A percentile compares a stretch with the other conserved stretches of the same genome.
Conservation (phyloP, 148 eudicot species). For the Spergularia bocconei region DNA sequence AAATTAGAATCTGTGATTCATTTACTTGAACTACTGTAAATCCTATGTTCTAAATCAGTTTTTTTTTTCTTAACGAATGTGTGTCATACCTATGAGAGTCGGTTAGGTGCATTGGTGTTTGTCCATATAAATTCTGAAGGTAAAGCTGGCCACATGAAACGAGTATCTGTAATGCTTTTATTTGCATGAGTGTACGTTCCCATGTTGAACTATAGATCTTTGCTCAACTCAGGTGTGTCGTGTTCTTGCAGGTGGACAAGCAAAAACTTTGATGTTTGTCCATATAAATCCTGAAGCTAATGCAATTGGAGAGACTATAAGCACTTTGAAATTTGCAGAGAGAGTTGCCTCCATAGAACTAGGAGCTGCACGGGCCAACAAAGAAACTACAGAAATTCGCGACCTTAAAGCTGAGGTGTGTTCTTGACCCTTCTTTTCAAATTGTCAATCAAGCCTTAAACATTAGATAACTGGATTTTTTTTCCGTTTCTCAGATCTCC, state of each 20-base stretch:
- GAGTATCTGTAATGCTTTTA: too few relatives aligned
- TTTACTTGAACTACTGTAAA: not conserved
- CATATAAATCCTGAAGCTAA: slow-evolving; percentile 83
- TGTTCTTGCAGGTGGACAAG: slow-evolving; percentile 73
- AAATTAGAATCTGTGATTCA: not conserved
- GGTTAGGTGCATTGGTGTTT: not conserved
- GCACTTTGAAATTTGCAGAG: slow-evolving; percentile 94
- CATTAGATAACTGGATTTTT: slow-evolving; percentile 5
- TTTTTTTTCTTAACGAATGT: too few relatives aligned
- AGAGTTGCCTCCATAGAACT: slow-evolving; percentile 91
- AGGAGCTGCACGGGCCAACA: slow-evolving; percentile 87
- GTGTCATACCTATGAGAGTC: too few relatives aligned
- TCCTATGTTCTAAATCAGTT: too few relatives aligned
- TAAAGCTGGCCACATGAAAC: not conserved
- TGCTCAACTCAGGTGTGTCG: not conserved
- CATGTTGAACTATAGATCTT: not conserved
- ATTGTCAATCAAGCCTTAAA: slow-evolving; percentile 3
- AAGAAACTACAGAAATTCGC: slow-evolving; percentile 81
- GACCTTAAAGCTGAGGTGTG: slow-evolving; percentile 89
- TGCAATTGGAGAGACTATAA: slow-evolving; percentile 83
- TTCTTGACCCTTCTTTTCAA: not conserved
- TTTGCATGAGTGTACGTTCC: too few relatives aligned
- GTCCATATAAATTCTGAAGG: not conserved
- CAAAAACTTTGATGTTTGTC: slow-evolving; percentile 95
- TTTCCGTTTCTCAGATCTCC: slow-evolving; percentile 50